Conservation (phyloP, 371 early-diverging fungal species). For the Encephalitozoon hellem region DNA sequence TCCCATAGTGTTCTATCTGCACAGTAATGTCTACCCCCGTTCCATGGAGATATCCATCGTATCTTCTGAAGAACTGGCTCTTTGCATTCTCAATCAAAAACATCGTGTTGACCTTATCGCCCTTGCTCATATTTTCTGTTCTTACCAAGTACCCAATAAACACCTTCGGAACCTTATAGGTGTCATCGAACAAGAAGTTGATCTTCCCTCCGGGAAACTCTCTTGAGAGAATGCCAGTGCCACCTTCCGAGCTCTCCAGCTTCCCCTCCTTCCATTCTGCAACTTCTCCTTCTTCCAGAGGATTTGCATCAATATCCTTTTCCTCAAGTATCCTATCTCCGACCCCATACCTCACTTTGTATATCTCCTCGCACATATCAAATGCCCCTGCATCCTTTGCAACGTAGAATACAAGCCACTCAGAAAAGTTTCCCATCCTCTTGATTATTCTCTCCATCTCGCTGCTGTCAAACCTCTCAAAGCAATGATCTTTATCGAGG, state of each 20-base stretch:
- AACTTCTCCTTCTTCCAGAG: neutral
- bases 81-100: constrained; percentile 19
- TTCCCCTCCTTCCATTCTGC: neutral
- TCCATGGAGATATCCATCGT: constrained; percentile 10
- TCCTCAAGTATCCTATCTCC: neutral
- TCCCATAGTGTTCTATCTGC: constrained; percentile 18
- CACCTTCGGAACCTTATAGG: constrained; percentile 36
- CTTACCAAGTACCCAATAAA: constrained; percentile 13
- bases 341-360: neutral
- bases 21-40: neutral
- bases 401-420: constrained; percentile 49
- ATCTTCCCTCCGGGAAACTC: neutral
- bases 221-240: neutral
- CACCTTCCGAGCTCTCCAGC: neutral
- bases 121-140: neutral
- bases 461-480: constrained; percentile 36
- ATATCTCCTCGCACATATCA: constrained; percentile 9
- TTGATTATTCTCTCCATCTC: constrained; percentile 30
- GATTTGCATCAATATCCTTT: neutral
- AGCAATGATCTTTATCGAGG: constrained; percentile 30
- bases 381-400: neutral
- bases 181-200: constrained; percentile 25
- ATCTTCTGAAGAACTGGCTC: constrained; percentile 35
- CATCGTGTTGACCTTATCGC: neutral
- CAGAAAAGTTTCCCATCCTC: constrained; percentile 1